A percentile compares a stretch with the other conserved stretches of the same genome.
These are phyloP conservation scores for Chimonanthus praecox DNA, from an alignment of 164 flowering plant genomes.

Conservation along the genomic window DNA sequence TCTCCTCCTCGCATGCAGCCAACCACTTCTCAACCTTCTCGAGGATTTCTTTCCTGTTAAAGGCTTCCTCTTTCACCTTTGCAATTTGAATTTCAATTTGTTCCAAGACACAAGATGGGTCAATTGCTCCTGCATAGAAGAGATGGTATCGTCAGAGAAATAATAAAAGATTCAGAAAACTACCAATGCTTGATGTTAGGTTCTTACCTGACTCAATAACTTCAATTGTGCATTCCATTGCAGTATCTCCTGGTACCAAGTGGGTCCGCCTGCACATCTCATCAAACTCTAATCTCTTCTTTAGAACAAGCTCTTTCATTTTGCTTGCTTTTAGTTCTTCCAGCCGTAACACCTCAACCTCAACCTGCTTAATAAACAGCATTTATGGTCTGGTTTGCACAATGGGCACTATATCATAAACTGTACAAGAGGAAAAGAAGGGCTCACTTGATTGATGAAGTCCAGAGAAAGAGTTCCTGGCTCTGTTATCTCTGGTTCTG, in stretches of 20 bases:
- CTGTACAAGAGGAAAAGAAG: not conserved
- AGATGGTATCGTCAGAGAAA: not conserved
- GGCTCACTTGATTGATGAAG: slow-evolving; percentile 50
- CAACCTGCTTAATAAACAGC: slow-evolving; percentile 48
- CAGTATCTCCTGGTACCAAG: slow-evolving; percentile 52
- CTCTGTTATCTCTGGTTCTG: slow-evolving; percentile 60
- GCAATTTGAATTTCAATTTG: slow-evolving; percentile 59
- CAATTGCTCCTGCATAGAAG: slow-evolving; percentile 43
- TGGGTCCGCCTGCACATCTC: slow-evolving; percentile 74
- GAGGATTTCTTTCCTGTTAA: slow-evolving; percentile 70
- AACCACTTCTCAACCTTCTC: slow-evolving; percentile 83
- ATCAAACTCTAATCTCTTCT: slow-evolving; percentile 76
- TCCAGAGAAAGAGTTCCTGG: slow-evolving; percentile 53
- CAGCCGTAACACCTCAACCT: slow-evolving; percentile 73
- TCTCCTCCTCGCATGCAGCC: slow-evolving; percentile 79
- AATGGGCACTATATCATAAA: not conserved
- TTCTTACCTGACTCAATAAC: slow-evolving; percentile 71
- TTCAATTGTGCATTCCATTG: slow-evolving; percentile 50
- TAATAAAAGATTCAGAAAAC: not conserved
- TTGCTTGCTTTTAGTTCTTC: slow-evolving; percentile 84
- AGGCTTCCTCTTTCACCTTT: slow-evolving; percentile 63
- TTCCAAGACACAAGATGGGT: slow-evolving; percentile 38
- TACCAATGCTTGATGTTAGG: not conserved
- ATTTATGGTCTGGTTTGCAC: slow-evolving; percentile 1
- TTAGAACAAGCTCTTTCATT: slow-evolving; percentile 90